phyloP scores from a whole-genome alignment of 331 rosid species.

The Arachis monticola region DNA sequence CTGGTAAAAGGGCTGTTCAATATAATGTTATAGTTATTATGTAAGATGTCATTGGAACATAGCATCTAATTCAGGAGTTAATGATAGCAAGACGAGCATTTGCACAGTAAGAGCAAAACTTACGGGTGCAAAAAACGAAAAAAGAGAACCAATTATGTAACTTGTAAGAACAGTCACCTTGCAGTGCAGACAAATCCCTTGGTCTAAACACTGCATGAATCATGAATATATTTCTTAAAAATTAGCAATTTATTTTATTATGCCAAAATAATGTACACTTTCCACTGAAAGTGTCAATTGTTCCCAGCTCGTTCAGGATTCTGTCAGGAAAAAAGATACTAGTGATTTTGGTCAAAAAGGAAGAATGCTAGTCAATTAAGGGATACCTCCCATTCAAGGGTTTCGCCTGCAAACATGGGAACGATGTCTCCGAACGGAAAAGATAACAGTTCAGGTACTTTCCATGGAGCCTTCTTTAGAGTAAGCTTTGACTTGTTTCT shows the following conservation, averaged over 20 bases:
- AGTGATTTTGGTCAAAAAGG: no score
- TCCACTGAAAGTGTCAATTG: conserved; percentile 24
- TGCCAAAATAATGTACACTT: background rate
- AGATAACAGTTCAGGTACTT: conserved; percentile 68
- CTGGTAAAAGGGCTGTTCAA: no score
- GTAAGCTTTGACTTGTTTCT: conserved; percentile 71
- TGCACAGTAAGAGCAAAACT: background rate
- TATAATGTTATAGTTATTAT: no score
- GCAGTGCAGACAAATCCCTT: background rate
- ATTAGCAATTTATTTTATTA: conserved; percentile 10
- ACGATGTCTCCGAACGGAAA: conserved; percentile 79
- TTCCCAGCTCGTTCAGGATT: background rate
- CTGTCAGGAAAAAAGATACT: no score
- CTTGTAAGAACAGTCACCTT: background rate
- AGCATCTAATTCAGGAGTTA: no score
- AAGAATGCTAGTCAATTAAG: conserved; percentile 35
- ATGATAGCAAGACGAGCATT: no score
- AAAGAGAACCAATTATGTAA: background rate
- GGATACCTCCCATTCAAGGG: conserved; percentile 78
- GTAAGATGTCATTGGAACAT: no score
- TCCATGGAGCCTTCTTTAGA: conserved; percentile 71
- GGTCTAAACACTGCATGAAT: background rate
- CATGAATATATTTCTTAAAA: conserved; percentile 16
- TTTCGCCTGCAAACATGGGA: conserved; percentile 89
- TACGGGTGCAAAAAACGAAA: no score